These are phyloP conservation scores for Mucuna pruriens DNA, from an alignment of 306 rosid species.

Conservation along the genomic window DNA sequence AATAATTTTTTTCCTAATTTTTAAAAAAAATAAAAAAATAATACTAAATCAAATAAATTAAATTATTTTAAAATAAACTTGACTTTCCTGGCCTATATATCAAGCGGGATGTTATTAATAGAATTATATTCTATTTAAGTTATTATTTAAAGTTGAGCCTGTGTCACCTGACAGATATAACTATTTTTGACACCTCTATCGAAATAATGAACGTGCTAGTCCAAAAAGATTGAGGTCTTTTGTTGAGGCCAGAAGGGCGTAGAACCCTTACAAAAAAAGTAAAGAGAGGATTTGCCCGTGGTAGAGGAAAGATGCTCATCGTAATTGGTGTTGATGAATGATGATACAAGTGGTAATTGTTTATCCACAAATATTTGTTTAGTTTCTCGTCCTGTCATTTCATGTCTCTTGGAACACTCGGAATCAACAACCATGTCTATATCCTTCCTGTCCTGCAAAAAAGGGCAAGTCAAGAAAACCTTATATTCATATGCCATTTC, in stretches of 20 bases:
- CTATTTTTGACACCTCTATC: no score
- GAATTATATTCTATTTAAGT: no score
- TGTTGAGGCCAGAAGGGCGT: neutral
- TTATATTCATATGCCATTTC: slow-evolving; percentile 42
- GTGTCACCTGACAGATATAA: no score
- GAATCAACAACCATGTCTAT: slow-evolving; percentile 34
- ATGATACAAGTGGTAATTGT: slow-evolving; percentile 40
- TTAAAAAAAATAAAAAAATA: no score
- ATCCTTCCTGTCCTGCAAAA: slow-evolving; percentile 49
- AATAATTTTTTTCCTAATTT: no score
- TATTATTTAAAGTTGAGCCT: no score
- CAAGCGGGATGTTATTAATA: no score
- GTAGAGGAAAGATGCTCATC: slow-evolving; percentile 50
- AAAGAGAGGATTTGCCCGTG: neutral
- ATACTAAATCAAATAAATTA: no score
- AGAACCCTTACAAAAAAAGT: neutral
- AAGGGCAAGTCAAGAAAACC: slow-evolving; percentile 50
- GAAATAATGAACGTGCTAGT: slow-evolving; percentile 15
- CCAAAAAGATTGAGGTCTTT: neutral
- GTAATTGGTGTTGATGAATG: slow-evolving; percentile 34
- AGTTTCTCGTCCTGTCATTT: neutral
- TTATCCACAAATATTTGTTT: slow-evolving; percentile 28
- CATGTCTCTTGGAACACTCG: slow-evolving; percentile 24
- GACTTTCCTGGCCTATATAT: no score
- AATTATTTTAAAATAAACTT: no score